These are phyloP conservation scores for Fragosphaeria purpurea DNA, from an alignment of 2,329 filamentous ascomycete genomes.

Conservation along the genomic window DNA sequence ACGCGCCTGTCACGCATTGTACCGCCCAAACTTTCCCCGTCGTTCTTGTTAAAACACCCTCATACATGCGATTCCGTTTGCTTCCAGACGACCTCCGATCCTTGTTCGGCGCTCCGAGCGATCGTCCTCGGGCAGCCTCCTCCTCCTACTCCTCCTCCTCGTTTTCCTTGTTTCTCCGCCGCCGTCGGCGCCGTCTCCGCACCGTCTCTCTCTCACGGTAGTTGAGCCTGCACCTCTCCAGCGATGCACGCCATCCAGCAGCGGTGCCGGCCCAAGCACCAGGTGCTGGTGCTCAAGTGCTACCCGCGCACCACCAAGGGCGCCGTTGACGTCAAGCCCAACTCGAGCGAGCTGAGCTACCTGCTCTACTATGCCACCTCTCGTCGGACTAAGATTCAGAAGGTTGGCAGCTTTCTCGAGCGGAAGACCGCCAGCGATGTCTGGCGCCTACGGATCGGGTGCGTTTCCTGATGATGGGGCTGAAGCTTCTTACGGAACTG, in stretches of 20 bases:
- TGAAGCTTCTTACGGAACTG: constrained; percentile 50
- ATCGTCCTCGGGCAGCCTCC: too few species aligned
- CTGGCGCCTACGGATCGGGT: constrained; percentile 81
- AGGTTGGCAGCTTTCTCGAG: constrained; percentile 89
- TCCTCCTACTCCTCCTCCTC: too few species aligned
- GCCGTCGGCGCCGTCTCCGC: too few species aligned
- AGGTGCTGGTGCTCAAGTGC: constrained; percentile 91
- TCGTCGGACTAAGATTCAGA: constrained; percentile 87
- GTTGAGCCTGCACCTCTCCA: too few species aligned
- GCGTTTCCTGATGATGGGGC: constrained; percentile 19
- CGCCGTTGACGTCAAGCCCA: constrained; percentile 85
- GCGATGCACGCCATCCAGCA: constrained; percentile 56
- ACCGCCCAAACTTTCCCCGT: too few species aligned
- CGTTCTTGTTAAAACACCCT: too few species aligned
- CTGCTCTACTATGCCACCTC: constrained; percentile 94
- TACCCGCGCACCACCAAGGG: constrained; percentile 90
- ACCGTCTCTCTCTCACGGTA: too few species aligned
- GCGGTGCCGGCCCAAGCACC: constrained; percentile 83
- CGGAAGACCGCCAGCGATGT: constrained; percentile 90
- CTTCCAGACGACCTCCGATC: too few species aligned
- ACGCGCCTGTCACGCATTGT: too few species aligned
- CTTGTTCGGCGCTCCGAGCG: too few species aligned
- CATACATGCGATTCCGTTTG: too few species aligned
- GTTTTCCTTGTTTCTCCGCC: too few species aligned
- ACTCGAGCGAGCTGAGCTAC: constrained; percentile 93